These are phyloP conservation scores for Podaxis sp. DNA, from an alignment of 768 basidiomycete genomes.

Conservation along the genomic window DNA sequence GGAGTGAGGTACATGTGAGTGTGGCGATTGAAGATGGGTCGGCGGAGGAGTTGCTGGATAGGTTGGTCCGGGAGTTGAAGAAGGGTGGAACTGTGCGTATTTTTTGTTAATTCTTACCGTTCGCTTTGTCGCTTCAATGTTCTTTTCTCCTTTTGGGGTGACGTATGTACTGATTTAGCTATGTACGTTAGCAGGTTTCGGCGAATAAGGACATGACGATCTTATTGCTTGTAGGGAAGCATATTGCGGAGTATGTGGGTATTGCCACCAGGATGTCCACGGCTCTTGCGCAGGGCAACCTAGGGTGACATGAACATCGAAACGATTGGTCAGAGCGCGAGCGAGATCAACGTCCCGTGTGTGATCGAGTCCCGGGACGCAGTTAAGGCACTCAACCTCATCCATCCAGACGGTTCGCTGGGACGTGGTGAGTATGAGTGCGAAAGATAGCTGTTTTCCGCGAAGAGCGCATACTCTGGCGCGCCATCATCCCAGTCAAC, in stretches of 20 bases:
- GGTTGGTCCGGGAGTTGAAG: conserved; percentile 73
- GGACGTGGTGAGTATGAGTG: neutral
- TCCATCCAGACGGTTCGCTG: neutral
- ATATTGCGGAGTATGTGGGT: conserved; percentile 94
- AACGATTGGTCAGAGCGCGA: conserved; percentile 97
- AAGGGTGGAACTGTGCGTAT: conserved; percentile 75
- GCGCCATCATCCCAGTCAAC: conserved; percentile 81
- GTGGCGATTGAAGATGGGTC: conserved; percentile 91
- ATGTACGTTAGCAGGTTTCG: conserved; percentile 56
- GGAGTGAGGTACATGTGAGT: conserved; percentile 95
- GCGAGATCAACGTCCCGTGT: conserved; percentile 94
- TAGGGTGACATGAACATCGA: conserved; percentile 81
- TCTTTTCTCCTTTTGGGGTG: neutral
- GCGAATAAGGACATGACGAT: conserved; percentile 89
- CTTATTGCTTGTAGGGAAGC: conserved; percentile 92
- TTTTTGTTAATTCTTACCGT: neutral
- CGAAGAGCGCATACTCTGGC: conserved; percentile 81
- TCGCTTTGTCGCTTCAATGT: neutral
- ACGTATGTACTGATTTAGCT: neutral
- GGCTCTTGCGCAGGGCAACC: conserved; percentile 82
- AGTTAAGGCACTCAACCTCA: conserved; percentile 17
- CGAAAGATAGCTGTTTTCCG: conserved; percentile 51
- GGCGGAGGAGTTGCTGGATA: conserved; percentile 63
- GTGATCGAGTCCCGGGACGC: conserved; percentile 61
- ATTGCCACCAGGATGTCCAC: conserved; percentile 95